Conservation (phyloP, 2,329 filamentous ascomycete species). For the Rhexocercosporidium sp. region DNA sequence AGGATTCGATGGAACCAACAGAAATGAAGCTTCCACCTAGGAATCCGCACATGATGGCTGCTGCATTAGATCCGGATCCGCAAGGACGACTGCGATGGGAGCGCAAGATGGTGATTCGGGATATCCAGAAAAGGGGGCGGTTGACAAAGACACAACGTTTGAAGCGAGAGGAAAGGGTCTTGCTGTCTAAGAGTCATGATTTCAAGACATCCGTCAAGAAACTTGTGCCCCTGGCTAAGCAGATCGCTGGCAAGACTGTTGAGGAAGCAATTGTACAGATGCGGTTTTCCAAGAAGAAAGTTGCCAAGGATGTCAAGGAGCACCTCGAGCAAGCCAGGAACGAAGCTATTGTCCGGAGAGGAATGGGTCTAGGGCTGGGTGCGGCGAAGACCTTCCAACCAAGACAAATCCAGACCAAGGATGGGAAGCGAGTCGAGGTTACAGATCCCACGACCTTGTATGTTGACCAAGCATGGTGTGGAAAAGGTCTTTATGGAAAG, state of each 20-base stretch:
- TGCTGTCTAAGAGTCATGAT: conserved; percentile 67
- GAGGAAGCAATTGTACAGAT: conserved; percentile 95
- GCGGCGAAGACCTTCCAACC: conserved; percentile 45
- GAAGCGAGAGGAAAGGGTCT: conserved; percentile 63
- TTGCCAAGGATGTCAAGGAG: conserved; percentile 77
- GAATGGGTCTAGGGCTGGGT: conserved; percentile 74
- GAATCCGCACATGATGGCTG: conserved; percentile 60
- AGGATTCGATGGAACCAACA: neutral
- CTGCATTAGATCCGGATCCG: conserved; percentile 77
- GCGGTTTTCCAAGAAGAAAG: conserved; percentile 94
- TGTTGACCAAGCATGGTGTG: conserved; percentile 92
- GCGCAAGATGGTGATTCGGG: conserved; percentile 80
- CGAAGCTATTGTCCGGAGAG: conserved; percentile 76
- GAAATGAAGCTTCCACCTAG: conserved; percentile 41
- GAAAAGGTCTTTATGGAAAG: conserved; percentile 66
- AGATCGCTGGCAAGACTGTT: conserved; percentile 92
- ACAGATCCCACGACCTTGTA: conserved; percentile 83
- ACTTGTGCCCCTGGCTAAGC: conserved; percentile 80
- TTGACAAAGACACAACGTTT: conserved; percentile 70
- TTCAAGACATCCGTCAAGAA: conserved; percentile 93
- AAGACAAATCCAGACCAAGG: conserved; percentile 71
- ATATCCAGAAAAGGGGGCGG: conserved; percentile 71
- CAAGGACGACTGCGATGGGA: conserved; percentile 75
- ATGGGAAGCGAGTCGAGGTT: conserved; percentile 74
- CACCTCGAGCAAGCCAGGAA: conserved; percentile 84